Base-by-base conservation (phyloP, 495 filamentous ascomycete genomes). In the Penicillium steckii region DNA sequence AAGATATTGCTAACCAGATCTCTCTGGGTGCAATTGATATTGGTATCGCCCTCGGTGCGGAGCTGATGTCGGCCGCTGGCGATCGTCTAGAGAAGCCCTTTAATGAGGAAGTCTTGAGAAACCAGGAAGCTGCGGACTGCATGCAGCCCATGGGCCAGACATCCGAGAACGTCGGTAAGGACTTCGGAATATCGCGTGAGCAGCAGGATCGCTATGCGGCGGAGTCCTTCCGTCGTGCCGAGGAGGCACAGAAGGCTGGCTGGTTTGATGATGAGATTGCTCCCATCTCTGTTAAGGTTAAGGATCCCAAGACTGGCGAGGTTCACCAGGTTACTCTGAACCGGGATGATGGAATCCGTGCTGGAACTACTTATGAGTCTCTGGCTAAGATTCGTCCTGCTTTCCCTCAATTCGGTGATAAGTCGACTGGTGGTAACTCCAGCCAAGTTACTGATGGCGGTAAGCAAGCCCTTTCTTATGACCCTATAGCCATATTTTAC, bases 121-220 rank as follows among this genome's bases (percentile, higher is more conserved):
- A 80, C 63, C 88, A 89, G 64, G 91, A 97, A 64, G 83, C 89
- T 0, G 62, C 67, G 27, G 94, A 98, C 70, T 95, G 91, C 78
- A 81, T 90, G 82, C 85, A 93, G 79, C 85, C 91, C 24, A 98
- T 98, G 94, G 94, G 94, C 0, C 94, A 96, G 83, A 98, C 94
- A 1, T 90, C 86, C 9, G 94, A 98, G 77, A 97, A 98, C 59
- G 89, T 98, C n/a, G 90, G 84, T 41, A 83, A 81, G 45, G 93
- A 97, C 73, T 98, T 98, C 65, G 80, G 85, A 52, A 85, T 98
- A 61, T 71, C 83, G 1, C 83, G 94, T 38, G 85, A 93, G 64
- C 64, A 65, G 55, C 90, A 96, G 67, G 94, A 98, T 67, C 71
- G 80, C 48, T 97, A 85, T 67, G 90, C 94, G 0, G 88, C 88